These are phyloP conservation scores for Senna tora DNA, from an alignment of 306 rosid species.

Conservation along the genomic window DNA sequence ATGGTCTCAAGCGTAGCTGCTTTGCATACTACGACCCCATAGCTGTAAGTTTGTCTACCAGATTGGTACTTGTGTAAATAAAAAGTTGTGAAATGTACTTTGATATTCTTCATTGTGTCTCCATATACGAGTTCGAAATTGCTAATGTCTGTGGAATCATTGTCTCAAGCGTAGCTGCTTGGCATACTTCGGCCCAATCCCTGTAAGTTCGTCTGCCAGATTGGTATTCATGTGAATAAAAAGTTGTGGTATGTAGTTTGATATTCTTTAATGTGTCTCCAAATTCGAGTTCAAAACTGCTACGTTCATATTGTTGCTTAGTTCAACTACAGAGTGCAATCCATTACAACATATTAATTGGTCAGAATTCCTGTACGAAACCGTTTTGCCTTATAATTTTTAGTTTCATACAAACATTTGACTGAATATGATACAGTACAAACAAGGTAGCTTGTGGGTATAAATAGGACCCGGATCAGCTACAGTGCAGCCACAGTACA, in stretches of 20 bases:
- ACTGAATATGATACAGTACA: background rate
- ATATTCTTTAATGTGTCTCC: constrained; percentile 25
- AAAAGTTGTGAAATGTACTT: constrained; percentile 22
- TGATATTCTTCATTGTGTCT: constrained; percentile 21
- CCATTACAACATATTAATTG: constrained; percentile 1
- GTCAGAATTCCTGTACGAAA: background rate
- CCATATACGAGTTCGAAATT: constrained; percentile 33
- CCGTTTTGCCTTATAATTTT: background rate
- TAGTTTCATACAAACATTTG: background rate
- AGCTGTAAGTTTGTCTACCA: constrained; percentile 12
- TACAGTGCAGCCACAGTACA: too few relatives aligned
- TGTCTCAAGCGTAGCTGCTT: constrained; percentile 88
- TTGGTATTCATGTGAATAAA: constrained; percentile 46
- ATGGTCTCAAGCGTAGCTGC: constrained; percentile 93
- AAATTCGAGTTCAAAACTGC: constrained; percentile 26
- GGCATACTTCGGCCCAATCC: constrained; percentile 33
- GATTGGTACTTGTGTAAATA: constrained; percentile 46
- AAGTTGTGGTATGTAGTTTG: constrained; percentile 23
- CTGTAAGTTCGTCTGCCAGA: constrained; percentile 7
- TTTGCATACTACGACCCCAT: constrained; percentile 30
- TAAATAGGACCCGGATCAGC: too few relatives aligned
- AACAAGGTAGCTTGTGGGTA: background rate
- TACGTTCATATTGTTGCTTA: too few relatives aligned
- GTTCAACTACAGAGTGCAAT: background rate
- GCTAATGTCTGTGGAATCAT: constrained; percentile 81